Conservation (phyloP, 257 asterid species). For the Mitragyna speciosa region DNA sequence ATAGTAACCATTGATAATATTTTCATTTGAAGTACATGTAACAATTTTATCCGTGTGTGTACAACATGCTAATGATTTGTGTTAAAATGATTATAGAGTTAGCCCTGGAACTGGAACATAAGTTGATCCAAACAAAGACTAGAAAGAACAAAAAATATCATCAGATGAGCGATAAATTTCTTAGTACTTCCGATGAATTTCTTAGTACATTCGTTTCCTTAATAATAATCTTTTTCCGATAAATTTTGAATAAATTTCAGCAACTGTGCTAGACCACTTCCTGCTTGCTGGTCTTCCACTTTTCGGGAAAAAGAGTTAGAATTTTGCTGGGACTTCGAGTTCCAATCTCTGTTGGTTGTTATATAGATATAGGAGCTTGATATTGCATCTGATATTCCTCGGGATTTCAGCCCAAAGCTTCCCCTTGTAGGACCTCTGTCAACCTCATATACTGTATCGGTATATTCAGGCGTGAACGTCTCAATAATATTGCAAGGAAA, state of each 20-base stretch:
- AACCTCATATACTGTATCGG: constrained; percentile 47
- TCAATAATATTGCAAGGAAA: background rate
- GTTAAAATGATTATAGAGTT: too few species aligned
- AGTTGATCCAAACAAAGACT: background rate
- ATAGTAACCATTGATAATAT: too few species aligned
- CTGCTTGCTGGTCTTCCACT: constrained; percentile 62
- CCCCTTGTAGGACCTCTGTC: constrained; percentile 86
- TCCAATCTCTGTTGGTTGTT: constrained; percentile 50
- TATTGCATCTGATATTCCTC: constrained; percentile 30
- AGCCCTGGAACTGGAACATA: background rate
- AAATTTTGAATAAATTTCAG: too few species aligned
- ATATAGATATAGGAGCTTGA: constrained; percentile 46
- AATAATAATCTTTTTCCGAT: too few species aligned
- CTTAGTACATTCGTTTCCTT: too few species aligned
- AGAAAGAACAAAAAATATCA: too few species aligned
- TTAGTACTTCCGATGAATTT: too few species aligned
- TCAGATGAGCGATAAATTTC: too few species aligned
- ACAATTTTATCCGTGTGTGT: too few species aligned
- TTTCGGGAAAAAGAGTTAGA: constrained; percentile 59
- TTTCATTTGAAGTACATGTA: too few species aligned
- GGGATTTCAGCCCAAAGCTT: constrained; percentile 67
- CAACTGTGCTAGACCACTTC: constrained; percentile 32
- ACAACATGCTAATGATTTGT: too few species aligned
- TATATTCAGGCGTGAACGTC: background rate
- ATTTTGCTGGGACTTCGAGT: constrained; percentile 41